These are phyloP conservation scores for Blastobotrys capitulatus DNA, from an alignment of 1,139 yeast species.

Conservation along the genomic window DNA sequence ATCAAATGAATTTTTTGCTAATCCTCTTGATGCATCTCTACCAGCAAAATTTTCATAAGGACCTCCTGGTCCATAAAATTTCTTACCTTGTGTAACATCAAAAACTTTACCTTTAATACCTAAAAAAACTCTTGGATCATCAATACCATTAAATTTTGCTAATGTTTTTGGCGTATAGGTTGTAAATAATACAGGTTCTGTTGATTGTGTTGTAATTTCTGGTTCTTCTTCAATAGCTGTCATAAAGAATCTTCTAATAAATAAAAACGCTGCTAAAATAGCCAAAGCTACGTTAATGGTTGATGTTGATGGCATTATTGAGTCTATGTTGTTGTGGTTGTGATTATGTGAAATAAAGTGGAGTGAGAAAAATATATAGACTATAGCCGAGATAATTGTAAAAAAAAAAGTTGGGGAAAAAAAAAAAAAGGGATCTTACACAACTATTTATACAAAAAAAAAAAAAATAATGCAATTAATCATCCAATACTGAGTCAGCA, in stretches of 20 bases:
- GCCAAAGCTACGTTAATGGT: conserved; percentile 13
- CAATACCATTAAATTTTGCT: conserved; percentile 72
- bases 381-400: not conserved
- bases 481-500: not conserved
- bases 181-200: conserved; percentile 66
- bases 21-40: conserved; percentile 90
- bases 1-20: conserved; percentile 88
- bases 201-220: conserved; percentile 19
- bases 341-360: not conserved
- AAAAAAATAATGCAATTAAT: not conserved
- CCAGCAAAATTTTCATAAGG: conserved; percentile 97
- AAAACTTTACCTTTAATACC: conserved; percentile 82
- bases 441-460: not conserved
- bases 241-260: conserved; percentile 15
- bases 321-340: not conserved
- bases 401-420: not conserved
- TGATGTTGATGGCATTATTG: not conserved
- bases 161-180: conserved; percentile 73
- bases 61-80: conserved; percentile 95
- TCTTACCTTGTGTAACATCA: conserved; percentile 76
- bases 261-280: conserved; percentile 11
- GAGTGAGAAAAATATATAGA: not conserved
- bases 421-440: not conserved
- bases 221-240: conserved; percentile 14
- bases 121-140: conserved; percentile 67